Evolutionary conservation across 2,329 filamentous ascomycete genomes (phyloP), one percentile per base, ranked within the genome.

Genomic region (Tolypocladium sp.): DNA sequence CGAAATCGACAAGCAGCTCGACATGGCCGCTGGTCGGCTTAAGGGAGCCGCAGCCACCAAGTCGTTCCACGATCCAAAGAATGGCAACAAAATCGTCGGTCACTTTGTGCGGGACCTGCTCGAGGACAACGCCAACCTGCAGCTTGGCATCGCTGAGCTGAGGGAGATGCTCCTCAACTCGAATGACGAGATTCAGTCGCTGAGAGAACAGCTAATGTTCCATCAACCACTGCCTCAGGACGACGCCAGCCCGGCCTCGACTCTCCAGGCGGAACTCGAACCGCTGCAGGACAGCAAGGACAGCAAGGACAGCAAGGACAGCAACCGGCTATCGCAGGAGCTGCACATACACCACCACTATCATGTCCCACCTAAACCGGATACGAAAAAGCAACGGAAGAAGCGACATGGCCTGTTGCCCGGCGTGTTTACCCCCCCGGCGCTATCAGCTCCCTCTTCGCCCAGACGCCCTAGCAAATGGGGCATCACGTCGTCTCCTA

Each of bases 261-360:
- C 84, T 1, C 75, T 97, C 57, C 82, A 86, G 60, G 84, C 90
- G 49, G 92, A 97, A 71, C 79, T 95, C 30, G 83, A 82, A 44
- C 73, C 78, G 25, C 77, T 78, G 56, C 74, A 79, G 46, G 67
- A 67, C 2, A 40, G 62, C 7, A 63, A 66, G 46, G 67, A 67
- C 3, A 35, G 63, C 7, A 63, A 66, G 46, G 67, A 67, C 2
- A 40, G 62, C 7, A 63, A 66, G 46, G 67, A 67, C 3, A 35
- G 63, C 7, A 63, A 66, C 8, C 64, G 66, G 13, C 57, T 69
- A 10, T 87, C 88, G 0, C 88, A 90, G 67, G 90, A 94, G 67
- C 77, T 97, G 17, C 93, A 97, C 67, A 90, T 97, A 53, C 93
- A 97, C 68, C 92, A 97, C 67, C 93, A 97, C 70, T 96, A 96